phyloP scores from a whole-genome alignment of 805 yeast genomes.

The Pichia heedii region DNA sequence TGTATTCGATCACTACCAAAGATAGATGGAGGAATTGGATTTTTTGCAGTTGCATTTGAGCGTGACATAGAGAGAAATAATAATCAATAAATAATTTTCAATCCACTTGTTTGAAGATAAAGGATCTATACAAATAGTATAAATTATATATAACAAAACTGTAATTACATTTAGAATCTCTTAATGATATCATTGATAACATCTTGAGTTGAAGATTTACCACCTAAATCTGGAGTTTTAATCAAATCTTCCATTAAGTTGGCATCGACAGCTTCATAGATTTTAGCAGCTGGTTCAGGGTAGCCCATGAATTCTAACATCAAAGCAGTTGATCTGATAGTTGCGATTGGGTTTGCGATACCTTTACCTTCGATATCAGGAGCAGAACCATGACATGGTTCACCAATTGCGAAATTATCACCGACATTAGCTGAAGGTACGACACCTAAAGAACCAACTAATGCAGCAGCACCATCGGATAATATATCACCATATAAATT shows the following conservation, averaged over 20 bases:
- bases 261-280: conserved; percentile 91
- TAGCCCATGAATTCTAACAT: conserved; percentile 96
- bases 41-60: conserved; percentile 90
- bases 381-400: conserved; percentile 98
- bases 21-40: conserved; percentile 97
- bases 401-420: conserved; percentile 92
- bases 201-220: conserved; percentile 75
- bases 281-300: conserved; percentile 80
- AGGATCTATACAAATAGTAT: too few species aligned
- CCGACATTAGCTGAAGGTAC: conserved; percentile 99
- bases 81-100: not conserved
- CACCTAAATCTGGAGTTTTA: conserved; percentile 95
- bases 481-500: conserved; percentile 96
- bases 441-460: conserved; percentile 95
- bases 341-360: conserved; percentile 93
- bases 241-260: conserved; percentile 70
- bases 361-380: conserved; percentile 97
- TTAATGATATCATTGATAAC: conserved; percentile 77
- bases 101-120: too few species aligned
- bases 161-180: conserved; percentile 35
- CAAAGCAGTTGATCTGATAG: conserved; percentile 94
- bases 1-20: conserved; percentile 81
- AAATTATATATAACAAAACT: too few species aligned
- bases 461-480: conserved; percentile 97
- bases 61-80: conserved; percentile 21